phyloP scores from a whole-genome alignment of 768 basidiomycete genomes.

The Fomitopsis pulvina region DNA sequence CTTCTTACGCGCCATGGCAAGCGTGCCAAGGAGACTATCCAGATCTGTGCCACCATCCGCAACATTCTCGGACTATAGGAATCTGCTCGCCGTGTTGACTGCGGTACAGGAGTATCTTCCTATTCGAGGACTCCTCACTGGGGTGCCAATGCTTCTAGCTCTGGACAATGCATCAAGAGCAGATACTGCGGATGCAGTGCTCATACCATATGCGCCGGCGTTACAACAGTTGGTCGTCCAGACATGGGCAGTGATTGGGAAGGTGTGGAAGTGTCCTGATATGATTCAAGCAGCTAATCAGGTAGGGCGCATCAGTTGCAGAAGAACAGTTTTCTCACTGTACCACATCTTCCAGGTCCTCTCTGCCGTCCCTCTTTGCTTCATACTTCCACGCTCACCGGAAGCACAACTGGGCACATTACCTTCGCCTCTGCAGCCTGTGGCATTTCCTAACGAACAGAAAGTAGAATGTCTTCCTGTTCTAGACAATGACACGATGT shows the following conservation, averaged over 20 bases:
- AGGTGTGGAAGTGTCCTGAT: conserved; percentile 58
- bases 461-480: conserved; percentile 17
- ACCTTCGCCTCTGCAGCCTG: conserved; percentile 37
- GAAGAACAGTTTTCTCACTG: neutral
- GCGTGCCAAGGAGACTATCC: conserved; percentile 36
- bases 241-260: conserved; percentile 65
- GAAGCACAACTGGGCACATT: conserved; percentile 34
- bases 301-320: conserved; percentile 28
- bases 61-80: conserved; percentile 66
- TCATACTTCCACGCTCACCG: conserved; percentile 26
- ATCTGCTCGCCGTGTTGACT: conserved; percentile 60
- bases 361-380: conserved; percentile 6
- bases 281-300: conserved; percentile 48
- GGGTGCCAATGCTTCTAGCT: conserved; percentile 83
- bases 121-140: conserved; percentile 63
- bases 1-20: conserved; percentile 45
- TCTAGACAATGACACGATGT: conserved; percentile 46
- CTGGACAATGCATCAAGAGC: conserved; percentile 48
- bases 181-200: conserved; percentile 32
- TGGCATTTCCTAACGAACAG: conserved; percentile 31
- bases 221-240: conserved; percentile 59
- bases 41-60: conserved; percentile 40
- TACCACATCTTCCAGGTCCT: conserved; percentile 8
- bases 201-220: conserved; percentile 38
- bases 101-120: conserved; percentile 71